Base-by-base conservation (phyloP, 2,329 filamentous ascomycete species). In the Trichothecium roseum region DNA sequence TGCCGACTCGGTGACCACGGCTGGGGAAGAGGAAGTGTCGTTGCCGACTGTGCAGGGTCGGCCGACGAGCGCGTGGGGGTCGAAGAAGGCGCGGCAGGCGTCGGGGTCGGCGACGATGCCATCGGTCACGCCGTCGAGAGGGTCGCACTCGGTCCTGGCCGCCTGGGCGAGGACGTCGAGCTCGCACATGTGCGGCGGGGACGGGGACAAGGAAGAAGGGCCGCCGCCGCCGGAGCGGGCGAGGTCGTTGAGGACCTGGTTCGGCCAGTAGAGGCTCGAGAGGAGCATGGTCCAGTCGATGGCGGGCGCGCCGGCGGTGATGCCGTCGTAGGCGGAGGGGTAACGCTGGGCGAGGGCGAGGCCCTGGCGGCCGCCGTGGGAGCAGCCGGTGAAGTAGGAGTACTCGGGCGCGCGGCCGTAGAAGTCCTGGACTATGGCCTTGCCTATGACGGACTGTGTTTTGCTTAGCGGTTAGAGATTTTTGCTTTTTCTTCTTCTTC, bases 281-380 rank as follows among this genome's bases (percentile, higher is more conserved):
- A 13, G 15, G 42, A 37, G 4, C 32, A 28, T 57, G 24, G 52
- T n/a, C 57, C 42, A 71, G 34, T 54, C 45, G 14, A 62, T 37
- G 6, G 63, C 69, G 3, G 63, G 62, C 13, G 54, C 54, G 6
- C 60, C 63, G 3, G 68, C 69, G 1, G 70, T 50, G 18, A 74
- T 64, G 7, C 70, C 70, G 36, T 74, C 66, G 35, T 70, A 74
- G 18, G 68, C 65, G 4, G 66, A 56, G 0, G 70, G 70, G 40
- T 65, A 72, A 8, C 57, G 50, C 45, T 74, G 64, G 0, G 66
- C 62, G 4, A 67, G 57, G 40, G 65, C 66, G 18, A 72, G 50
- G 16, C 69, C 72, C 48, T 76, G 69, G 1, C 71, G 56, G 3
- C 72, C 72, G 14, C 71, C 69, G 0, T 68, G 70, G 0, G 65